A percentile compares a stretch with the other conserved stretches of the same genome.
Conservation (phyloP, 2,329 filamentous ascomycete species). For the Nigrospora oryzae region DNA sequence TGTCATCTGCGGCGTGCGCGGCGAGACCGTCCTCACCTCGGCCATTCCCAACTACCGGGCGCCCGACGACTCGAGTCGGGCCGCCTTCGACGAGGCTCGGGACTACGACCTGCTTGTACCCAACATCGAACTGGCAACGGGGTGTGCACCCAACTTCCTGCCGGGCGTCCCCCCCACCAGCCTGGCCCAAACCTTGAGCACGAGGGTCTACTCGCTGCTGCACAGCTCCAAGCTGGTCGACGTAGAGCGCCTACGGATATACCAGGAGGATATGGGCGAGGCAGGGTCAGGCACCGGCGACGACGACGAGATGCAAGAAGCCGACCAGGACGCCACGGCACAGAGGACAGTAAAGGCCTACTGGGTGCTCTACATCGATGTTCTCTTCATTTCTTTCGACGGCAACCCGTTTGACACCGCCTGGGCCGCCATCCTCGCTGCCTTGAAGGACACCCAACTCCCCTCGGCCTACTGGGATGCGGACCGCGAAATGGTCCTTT, state of each 20-base stretch:
- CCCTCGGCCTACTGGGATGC: slow-evolving; percentile 77
- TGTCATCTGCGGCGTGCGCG: slow-evolving; percentile 88
- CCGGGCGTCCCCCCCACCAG: slow-evolving; percentile 75
- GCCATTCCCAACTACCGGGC: slow-evolving; percentile 64
- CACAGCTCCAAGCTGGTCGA: slow-evolving; percentile 62
- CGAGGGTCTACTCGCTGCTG: slow-evolving; percentile 68
- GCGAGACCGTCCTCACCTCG: slow-evolving; percentile 68
- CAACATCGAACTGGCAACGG: slow-evolving; percentile 87
- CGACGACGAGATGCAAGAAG: slow-evolving; percentile 11
- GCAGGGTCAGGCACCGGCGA: slow-evolving; percentile 11
- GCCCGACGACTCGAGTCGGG: slow-evolving; percentile 24
- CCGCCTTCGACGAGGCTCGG: slow-evolving; percentile 36
- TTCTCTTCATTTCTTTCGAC: slow-evolving; percentile 90
- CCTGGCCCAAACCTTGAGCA: slow-evolving; percentile 77
- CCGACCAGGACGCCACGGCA: slow-evolving; percentile 14
- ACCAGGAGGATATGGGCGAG: slow-evolving; percentile 23
- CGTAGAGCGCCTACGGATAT: slow-evolving; percentile 64
- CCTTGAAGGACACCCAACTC: slow-evolving; percentile 67
- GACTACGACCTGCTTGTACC: slow-evolving; percentile 75
- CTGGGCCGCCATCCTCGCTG: slow-evolving; percentile 77
- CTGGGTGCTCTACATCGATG: slow-evolving; percentile 91
- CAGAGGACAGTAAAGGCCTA: slow-evolving; percentile 62
- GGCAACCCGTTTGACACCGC: slow-evolving; percentile 88
- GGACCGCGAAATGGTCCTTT: slow-evolving; percentile 72
- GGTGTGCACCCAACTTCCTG: slow-evolving; percentile 76